These are phyloP conservation scores for Rasamsonia emersonii DNA, from an alignment of 2,329 filamentous ascomycete genomes.

Conservation along the genomic window DNA sequence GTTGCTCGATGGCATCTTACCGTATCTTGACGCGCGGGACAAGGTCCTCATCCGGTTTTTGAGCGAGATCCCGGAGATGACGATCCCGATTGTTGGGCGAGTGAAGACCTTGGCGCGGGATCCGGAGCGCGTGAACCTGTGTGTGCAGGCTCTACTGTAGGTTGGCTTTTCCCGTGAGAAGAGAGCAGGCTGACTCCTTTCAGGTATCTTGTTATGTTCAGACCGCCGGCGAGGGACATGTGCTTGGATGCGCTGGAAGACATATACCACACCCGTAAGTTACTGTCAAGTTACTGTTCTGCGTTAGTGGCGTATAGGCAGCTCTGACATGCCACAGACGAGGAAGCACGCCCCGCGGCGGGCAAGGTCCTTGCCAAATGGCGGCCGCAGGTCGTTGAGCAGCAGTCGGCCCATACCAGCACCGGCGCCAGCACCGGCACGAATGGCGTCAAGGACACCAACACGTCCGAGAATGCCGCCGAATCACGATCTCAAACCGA, in stretches of 20 bases:
- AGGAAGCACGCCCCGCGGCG: conserved; percentile 39
- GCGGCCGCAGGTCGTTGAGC: conserved; percentile 39
- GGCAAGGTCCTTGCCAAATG: conserved; percentile 48
- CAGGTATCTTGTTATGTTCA: conserved; percentile 49
- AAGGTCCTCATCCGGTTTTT: conserved; percentile 85
- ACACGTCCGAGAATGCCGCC: neutral
- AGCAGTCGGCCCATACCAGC: conserved; percentile 9
- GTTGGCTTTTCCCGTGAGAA: conserved; percentile 15
- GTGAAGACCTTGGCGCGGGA: conserved; percentile 58
- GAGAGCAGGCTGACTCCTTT: conserved; percentile 8
- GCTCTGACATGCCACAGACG: conserved; percentile 31
- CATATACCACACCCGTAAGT: conserved; percentile 47
- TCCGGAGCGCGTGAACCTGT: conserved; percentile 53
- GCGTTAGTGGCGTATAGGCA: no score
- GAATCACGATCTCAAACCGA: neutral
- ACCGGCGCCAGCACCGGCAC: neutral
- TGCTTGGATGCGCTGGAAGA: conserved; percentile 51
- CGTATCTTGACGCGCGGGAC: conserved; percentile 85
- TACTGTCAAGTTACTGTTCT: no score
- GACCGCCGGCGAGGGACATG: conserved; percentile 50
- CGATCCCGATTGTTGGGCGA: conserved; percentile 59
- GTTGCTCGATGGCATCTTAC: conserved; percentile 80
- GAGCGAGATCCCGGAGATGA: conserved; percentile 80
- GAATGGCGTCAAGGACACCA: conserved; percentile 2
- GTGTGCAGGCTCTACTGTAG: conserved; percentile 49